Base-by-base conservation (phyloP, 2,329 filamentous ascomycete species). In the Exophiala sp. region DNA sequence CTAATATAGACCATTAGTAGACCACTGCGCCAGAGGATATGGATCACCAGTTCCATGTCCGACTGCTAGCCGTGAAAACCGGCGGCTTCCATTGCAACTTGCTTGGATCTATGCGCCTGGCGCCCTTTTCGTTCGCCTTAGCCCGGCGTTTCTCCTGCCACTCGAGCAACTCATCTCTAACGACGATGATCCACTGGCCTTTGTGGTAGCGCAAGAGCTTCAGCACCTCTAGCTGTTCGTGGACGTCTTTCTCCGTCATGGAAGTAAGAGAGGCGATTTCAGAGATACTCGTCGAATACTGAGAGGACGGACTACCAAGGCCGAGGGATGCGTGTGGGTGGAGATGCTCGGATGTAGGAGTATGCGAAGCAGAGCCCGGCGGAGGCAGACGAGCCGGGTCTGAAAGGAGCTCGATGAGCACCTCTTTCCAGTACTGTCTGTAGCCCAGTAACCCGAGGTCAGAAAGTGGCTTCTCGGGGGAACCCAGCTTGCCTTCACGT, bases 181-280 rank as follows among this genome's bases (percentile, higher is more conserved):
- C 76, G 19, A 97, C 88, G 60, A 98, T 87, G 66, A 97, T 91
- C 74, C 97, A 93, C 64, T 95, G 90, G 58, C 90, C 90, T 74
- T 95, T 95, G 71, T 90, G 88, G 65, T 97, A 97, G 39, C 93
- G 80, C 65, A 97, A 80, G 87, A 98, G 95, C 66, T 91, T 93
- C 53, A 96, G 74, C 49, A 90, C 90, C 65, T 96, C 89, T 44
- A 98, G 70, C 0, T 93, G 97, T 66, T 96, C 89, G 67, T 97
- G 82, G 11, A 98, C 91, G 66, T 98, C 93, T 62, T 89, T 88
- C 4, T 89, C 90, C n/a, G 91, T 97, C 91, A 98, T 97, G 2
- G 90, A 86, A 7, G 93, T 81, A 27, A 81, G 69, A 4, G 79
- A 75, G 0, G 88, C 90, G 45, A 98, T 80, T 43, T 86, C 81